These are phyloP conservation scores for Colletotrichum noveboracense DNA, from an alignment of 2,329 filamentous ascomycete species.

Conservation along the genomic window DNA sequence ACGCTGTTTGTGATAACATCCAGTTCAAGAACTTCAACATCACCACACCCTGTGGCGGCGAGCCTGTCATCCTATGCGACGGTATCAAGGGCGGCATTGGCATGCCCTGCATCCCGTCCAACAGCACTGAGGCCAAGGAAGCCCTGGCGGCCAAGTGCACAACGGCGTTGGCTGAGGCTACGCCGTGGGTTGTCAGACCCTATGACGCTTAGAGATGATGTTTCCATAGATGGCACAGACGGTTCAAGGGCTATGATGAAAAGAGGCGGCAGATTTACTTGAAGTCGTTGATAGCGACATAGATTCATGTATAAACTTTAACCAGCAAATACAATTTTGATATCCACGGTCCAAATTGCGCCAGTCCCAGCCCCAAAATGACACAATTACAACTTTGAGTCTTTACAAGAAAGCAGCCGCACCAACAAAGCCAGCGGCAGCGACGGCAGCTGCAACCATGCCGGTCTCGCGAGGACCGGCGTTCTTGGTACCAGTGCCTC, in stretches of 20 bases:
- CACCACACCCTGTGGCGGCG: slow-evolving; percentile 51
- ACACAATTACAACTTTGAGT: background rate
- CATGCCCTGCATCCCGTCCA: slow-evolving; percentile 36
- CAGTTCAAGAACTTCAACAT: slow-evolving; percentile 58
- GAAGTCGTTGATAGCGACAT: background rate
- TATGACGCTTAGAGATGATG: background rate
- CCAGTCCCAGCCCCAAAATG: background rate
- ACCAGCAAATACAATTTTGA: background rate
- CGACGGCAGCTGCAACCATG: slow-evolving; percentile 24
- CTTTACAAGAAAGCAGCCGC: slow-evolving; percentile 27
- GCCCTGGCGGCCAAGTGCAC: slow-evolving; percentile 37
- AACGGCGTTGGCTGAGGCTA: slow-evolving; percentile 29
- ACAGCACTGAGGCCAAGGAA: slow-evolving; percentile 34
- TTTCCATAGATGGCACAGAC: background rate
- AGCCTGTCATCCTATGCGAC: slow-evolving; percentile 55
- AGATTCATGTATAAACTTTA: slow-evolving; percentile 3
- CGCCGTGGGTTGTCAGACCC: slow-evolving; percentile 26
- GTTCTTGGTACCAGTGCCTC: slow-evolving; percentile 1
- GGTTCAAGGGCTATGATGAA: background rate
- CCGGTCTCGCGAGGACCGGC: slow-evolving; percentile 28
- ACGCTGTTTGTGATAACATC: slow-evolving; percentile 60
- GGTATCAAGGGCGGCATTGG: slow-evolving; percentile 44
- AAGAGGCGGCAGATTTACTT: background rate
- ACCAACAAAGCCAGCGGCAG: slow-evolving; percentile 29
- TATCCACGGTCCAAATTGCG: background rate